Base-by-base conservation (phyloP, 2,329 filamentous ascomycete species). In the Ophiostoma triangulosporum region DNA sequence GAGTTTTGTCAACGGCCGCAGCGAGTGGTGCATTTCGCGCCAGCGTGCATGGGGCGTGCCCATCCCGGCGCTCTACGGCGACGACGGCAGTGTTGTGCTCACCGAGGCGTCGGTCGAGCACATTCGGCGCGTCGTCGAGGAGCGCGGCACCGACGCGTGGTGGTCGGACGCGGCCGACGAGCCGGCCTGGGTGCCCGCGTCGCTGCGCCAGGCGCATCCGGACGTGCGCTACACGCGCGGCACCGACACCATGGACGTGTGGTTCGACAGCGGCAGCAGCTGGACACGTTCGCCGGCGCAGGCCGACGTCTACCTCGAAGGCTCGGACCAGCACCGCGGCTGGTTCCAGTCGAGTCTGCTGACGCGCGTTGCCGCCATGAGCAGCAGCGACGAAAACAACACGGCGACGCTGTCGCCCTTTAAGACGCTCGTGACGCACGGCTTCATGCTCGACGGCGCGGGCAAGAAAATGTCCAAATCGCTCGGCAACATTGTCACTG, bases 381-480 rank as follows among this genome's bases (percentile, higher is more conserved):
- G 35, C 7, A 8, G 32, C 22, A 46, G 26, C 38, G 22, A 20
- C 40, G n/a, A 11, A 9, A 24, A 29, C 31, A 45, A 29, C 12
- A 8, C 48, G 2, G 32, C 20, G 1, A 20, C 24, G 2, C 67
- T 62, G 66, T 50, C 91, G 0, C 93, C 93, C 0, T 98, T 94
- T 71, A 86, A 83, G 63, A 86, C 81, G 3, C 74, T 98, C n/a
- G 83, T 96, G 57, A 98, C 93, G 0, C 93, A 98, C 64, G 93
- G 93, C 1, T 98, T 98, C 65, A 90, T 88, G 0, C 78, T 98
- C 2, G 93, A 98, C 62, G 77, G 84, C 50, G 72, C 86, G 33
- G 90, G 90, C n/a, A 88, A 87, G 64, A 98, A 98, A 68, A 98
- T 98, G 93, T 96, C 90, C 65, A 98, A 98, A 68, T 96, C 89